Conservation (phyloP, 1,139 yeast species). For the Kurtzmaniella quercitrusa region DNA sequence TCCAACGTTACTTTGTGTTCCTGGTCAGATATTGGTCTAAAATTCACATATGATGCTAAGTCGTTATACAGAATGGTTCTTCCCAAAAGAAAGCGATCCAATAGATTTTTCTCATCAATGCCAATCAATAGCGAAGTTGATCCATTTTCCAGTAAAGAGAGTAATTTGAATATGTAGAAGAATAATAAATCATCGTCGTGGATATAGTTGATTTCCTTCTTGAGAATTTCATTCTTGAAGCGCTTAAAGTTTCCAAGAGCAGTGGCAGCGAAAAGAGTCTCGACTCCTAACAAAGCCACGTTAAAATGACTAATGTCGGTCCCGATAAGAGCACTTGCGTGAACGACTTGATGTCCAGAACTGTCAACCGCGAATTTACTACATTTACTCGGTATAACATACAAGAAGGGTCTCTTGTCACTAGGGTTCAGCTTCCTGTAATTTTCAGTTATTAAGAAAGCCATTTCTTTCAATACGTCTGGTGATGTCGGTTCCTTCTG, state of each 20-base stretch:
- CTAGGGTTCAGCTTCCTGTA: background rate
- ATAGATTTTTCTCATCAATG: background rate
- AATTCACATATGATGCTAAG: background rate
- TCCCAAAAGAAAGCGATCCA: background rate
- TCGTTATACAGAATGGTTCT: background rate
- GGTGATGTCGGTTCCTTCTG: background rate
- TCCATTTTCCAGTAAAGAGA: background rate
- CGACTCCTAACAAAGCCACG: constrained; percentile 19
- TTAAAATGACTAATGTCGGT: constrained; percentile 13
- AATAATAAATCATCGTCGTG: background rate
- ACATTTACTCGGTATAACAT: background rate
- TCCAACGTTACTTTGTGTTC: background rate
- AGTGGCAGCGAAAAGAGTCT: constrained; percentile 16
- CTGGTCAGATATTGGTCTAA: background rate
- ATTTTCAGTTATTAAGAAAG: background rate
- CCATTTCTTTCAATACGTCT: background rate
- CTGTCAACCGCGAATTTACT: background rate
- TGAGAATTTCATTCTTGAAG: too few relatives aligned
- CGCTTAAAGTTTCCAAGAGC: constrained; percentile 18
- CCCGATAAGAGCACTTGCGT: constrained; percentile 17
- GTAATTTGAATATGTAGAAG: background rate
- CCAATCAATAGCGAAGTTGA: background rate
- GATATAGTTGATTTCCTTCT: background rate
- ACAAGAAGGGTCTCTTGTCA: background rate
- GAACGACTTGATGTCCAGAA: background rate